Conservation (phyloP, 805 yeast genomes). For the Jamesozyma hellenica region DNA sequence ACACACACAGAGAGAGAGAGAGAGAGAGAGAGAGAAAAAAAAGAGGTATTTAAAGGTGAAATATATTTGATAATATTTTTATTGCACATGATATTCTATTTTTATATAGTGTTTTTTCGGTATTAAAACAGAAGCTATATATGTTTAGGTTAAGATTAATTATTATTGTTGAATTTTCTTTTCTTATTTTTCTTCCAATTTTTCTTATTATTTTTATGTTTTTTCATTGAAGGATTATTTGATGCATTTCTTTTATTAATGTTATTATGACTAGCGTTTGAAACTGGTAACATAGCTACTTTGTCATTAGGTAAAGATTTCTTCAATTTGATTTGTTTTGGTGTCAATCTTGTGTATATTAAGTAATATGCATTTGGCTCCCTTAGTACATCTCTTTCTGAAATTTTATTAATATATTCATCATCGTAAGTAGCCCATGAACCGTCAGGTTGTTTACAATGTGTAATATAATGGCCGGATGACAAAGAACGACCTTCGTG, state of each 20-base stretch:
- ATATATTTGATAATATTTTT: not conserved
- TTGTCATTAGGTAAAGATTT: slow-evolving; percentile 6
- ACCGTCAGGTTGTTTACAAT: slow-evolving; percentile 85
- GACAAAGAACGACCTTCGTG: slow-evolving; percentile 91
- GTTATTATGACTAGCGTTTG: not conserved
- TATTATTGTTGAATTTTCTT: slow-evolving; percentile 17
- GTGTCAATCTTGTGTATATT: slow-evolving; percentile 69
- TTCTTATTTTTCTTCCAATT: slow-evolving; percentile 25
- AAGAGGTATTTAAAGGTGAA: too few relatives aligned
- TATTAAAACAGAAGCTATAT: too few relatives aligned
- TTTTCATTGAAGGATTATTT: not conserved
- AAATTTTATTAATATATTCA: slow-evolving; percentile 66
- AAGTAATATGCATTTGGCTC: slow-evolving; percentile 88
- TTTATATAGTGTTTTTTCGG: too few relatives aligned
- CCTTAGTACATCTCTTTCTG: slow-evolving; percentile 62
- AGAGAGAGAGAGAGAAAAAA: too few relatives aligned
- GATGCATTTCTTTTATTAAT: slow-evolving; percentile 1
- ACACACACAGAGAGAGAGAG: too few relatives aligned
- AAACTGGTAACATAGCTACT: slow-evolving; percentile 13
- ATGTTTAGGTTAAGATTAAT: too few relatives aligned
- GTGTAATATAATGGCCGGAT: slow-evolving; percentile 88
- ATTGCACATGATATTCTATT: not conserved
- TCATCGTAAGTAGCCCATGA: slow-evolving; percentile 93
- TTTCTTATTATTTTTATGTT: slow-evolving; percentile 7
- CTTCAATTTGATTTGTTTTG: slow-evolving; percentile 32